Conservation (phyloP, 371 early-diverging fungal species). For the Rhizopus stolonifer region DNA sequence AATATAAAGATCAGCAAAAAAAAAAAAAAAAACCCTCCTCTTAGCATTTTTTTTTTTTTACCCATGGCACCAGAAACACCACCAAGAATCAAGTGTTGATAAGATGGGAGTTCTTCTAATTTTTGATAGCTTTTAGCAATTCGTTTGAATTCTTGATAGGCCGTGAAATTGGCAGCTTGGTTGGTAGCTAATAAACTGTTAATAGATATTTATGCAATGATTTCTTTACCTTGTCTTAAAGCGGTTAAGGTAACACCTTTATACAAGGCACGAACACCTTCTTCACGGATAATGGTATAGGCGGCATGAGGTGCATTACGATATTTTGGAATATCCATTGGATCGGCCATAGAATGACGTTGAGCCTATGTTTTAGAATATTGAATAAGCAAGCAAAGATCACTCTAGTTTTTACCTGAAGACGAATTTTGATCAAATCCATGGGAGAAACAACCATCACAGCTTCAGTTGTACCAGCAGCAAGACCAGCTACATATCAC, state of each 20-base stretch:
- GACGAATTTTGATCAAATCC: slow-evolving; percentile 96
- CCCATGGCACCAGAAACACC: slow-evolving; percentile 95
- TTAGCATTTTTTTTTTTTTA: slow-evolving; percentile 18
- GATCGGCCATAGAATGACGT: slow-evolving; percentile 94
- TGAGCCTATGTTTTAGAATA: slow-evolving; percentile 62
- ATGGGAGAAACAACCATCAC: slow-evolving; percentile 96
- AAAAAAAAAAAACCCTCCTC: background rate
- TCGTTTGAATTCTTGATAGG: slow-evolving; percentile 91
- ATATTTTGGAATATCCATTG: slow-evolving; percentile 95
- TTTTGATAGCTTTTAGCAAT: slow-evolving; percentile 62
- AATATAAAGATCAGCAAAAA: background rate
- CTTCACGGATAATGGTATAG: slow-evolving; percentile 90
- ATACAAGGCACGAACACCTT: slow-evolving; percentile 89
- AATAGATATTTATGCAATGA: background rate
- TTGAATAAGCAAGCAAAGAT: background rate
- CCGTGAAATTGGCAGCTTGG: slow-evolving; percentile 98
- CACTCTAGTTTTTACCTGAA: slow-evolving; percentile 69
- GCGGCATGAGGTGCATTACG: slow-evolving; percentile 93
- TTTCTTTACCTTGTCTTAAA: slow-evolving; percentile 77
- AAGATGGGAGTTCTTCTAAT: slow-evolving; percentile 85
- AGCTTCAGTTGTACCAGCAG: slow-evolving; percentile 96
- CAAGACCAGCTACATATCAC: slow-evolving; percentile 79
- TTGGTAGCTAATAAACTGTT: slow-evolving; percentile 77
- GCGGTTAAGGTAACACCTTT: slow-evolving; percentile 95
- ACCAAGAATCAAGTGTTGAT: slow-evolving; percentile 89